Percentiles rank a stretch among this genome's conserved stretches.
Evolutionary conservation across 1,284 basidiomycete genomes (phyloP).

Genomic region (Sanghuangporus weigelae): DNA sequence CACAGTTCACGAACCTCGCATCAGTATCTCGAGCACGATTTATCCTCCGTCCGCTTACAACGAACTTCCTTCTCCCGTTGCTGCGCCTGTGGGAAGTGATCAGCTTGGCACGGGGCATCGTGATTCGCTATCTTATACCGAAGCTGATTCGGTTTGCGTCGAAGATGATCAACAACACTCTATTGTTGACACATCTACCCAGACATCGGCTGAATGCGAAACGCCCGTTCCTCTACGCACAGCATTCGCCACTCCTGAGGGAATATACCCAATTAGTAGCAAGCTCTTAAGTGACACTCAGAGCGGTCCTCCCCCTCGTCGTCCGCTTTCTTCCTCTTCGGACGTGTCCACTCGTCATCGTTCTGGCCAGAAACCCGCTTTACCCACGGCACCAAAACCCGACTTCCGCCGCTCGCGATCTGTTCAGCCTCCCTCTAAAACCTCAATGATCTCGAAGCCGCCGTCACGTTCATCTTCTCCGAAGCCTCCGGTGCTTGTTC

Average conservation of each 20-base stretch:
- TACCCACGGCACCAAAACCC: conserved; percentile 24
- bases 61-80: conserved; percentile 9
- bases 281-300: neutral
- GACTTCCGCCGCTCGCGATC: conserved; percentile 19
- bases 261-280: conserved; percentile 7
- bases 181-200: conserved; percentile 1
- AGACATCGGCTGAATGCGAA: conserved; percentile 5
- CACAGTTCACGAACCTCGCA: conserved; percentile 33
- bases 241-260: neutral
- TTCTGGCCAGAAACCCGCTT: conserved; percentile 18
- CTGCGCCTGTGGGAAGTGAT: neutral
- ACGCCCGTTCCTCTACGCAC: neutral
- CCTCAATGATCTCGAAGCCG: conserved; percentile 10
- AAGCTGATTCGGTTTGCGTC: conserved; percentile 1
- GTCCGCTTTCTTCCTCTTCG: conserved; percentile 5
- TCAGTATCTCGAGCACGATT: conserved; percentile 42
- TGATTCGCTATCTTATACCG: neutral
- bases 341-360: conserved; percentile 3
- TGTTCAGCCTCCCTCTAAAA: conserved; percentile 7
- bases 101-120: conserved; percentile 1
- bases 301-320: neutral
- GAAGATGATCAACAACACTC: conserved; percentile 2
- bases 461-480: conserved; percentile 22
- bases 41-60: conserved; percentile 31
- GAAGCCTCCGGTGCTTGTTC: conserved; percentile 19